A percentile compares a stretch with the other conserved stretches of the same genome.
These are phyloP conservation scores for Saccharomyces paradoxus DNA, from an alignment of 805 yeast species.

Conservation along the genomic window DNA sequence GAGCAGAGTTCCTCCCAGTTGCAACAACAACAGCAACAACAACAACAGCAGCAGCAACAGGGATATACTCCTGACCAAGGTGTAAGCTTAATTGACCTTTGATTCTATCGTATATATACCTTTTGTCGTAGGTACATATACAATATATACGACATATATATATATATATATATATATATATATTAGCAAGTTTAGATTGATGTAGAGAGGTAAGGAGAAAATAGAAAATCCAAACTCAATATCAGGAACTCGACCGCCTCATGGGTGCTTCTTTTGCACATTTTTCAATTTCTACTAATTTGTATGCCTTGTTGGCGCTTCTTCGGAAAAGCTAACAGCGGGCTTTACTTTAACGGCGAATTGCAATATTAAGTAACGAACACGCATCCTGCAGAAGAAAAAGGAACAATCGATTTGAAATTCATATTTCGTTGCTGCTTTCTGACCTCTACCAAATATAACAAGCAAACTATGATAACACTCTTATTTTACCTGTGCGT, in stretches of 20 bases:
- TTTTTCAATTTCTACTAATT: background rate
- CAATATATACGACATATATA: background rate
- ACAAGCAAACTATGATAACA: background rate
- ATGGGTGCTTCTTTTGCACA: background rate
- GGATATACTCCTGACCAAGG: conserved; percentile 22
- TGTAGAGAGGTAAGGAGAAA: background rate
- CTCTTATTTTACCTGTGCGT: background rate
- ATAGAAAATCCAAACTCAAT: background rate
- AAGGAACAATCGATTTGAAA: background rate
- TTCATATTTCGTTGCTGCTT: background rate
- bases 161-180: background rate
- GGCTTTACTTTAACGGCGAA: conserved; percentile 1
- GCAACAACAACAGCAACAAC: conserved; percentile 2
- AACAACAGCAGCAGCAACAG: conserved; percentile 23
- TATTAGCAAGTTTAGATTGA: background rate
- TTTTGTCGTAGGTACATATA: background rate
- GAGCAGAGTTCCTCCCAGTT: background rate
- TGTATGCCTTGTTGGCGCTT: background rate
- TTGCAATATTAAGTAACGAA: background rate
- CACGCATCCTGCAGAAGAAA: background rate
- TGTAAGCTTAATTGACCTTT: conserved; percentile 26
- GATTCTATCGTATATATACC: conserved; percentile 1
- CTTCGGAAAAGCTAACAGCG: background rate
- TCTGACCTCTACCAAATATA: background rate
- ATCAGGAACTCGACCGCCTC: no score